These are phyloP conservation scores for Sporothrix pseudoabietina DNA, from an alignment of 2,329 filamentous ascomycete genomes.

Conservation along the genomic window DNA sequence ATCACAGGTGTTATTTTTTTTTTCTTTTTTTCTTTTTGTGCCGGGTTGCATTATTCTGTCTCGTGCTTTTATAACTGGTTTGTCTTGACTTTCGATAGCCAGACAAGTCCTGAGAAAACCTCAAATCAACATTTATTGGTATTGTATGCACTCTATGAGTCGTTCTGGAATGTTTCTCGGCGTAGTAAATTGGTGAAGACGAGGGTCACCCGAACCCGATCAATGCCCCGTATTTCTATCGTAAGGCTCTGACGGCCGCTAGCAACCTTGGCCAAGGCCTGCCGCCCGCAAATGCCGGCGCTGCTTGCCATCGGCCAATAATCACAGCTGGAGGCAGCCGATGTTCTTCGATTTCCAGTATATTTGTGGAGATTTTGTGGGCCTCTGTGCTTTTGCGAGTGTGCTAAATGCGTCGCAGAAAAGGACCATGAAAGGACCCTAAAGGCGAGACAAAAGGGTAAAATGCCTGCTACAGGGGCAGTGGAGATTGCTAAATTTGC, in stretches of 20 bases:
- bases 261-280: slow-evolving; percentile 13
- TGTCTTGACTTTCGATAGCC: background rate
- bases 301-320: background rate
- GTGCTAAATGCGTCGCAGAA: background rate
- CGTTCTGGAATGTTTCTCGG: background rate
- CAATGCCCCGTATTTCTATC: slow-evolving; percentile 13
- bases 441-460: background rate
- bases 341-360: background rate
- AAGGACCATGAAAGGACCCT: background rate
- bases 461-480: slow-evolving; percentile 11
- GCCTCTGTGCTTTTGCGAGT: background rate
- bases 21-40: background rate
- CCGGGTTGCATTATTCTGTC: background rate
- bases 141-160: background rate
- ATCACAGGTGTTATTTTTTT: background rate
- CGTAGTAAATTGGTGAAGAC: background rate
- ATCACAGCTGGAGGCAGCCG: slow-evolving; percentile 1
- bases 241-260: slow-evolving; percentile 22
- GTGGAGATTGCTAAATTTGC: background rate
- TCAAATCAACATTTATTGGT: no score
- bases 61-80: background rate
- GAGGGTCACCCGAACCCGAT: background rate
- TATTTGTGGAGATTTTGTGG: background rate
- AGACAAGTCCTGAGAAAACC: background rate
- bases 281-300: slow-evolving; percentile 7